Evolutionary conservation across 768 basidiomycete genomes (phyloP), one percentile per base, ranked within the genome.

Genomic region (Omphalotus guepiniiformis): DNA sequence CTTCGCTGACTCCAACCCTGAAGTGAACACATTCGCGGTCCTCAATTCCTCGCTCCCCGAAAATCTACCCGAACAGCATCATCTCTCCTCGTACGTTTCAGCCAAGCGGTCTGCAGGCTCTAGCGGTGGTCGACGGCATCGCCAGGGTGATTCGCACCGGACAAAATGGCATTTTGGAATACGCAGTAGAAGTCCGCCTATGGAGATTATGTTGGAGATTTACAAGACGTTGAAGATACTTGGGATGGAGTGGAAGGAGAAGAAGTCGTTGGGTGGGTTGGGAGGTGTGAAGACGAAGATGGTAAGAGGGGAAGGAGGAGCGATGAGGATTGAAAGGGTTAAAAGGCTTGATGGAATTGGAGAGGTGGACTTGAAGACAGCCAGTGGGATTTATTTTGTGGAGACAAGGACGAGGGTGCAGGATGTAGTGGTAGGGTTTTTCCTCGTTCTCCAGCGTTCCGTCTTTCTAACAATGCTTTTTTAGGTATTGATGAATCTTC

Each of bases 141-240:
- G 44, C 6, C 44, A 46, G 21, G 44, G 44, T 13, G 44, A 84
- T 61, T 78, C 81, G 46, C 82, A 85, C 51, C 82, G 86, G 51
- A 88, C 88, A 13, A 86, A 92, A 53, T 98, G 96, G 96, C 96
- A 99, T 63, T 99, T 97, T 59, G 96, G 96, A 6, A 98, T 99
- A 32, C 79, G 96, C 26, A 93, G 90, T 56, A 77, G 94, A 50
- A 88, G 84, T 49, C 91, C 93, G 26, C 96, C 94, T 18, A 95
- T 98, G 90, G 96, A 99, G 65, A 95, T 99, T 19, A 97, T 99
- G 94, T 70, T 96, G 21, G 95, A 97, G 75, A 96, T 99, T 42
- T 98, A 99, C 67, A 74, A 89, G 52, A 96, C 94, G 35, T 69
- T 99, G 41, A 86, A 87, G 67, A 73, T 83, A 50, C 73, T 97